Conservation (phyloP, 2,329 filamentous ascomycete species). For the Colletotrichum limetticola region DNA sequence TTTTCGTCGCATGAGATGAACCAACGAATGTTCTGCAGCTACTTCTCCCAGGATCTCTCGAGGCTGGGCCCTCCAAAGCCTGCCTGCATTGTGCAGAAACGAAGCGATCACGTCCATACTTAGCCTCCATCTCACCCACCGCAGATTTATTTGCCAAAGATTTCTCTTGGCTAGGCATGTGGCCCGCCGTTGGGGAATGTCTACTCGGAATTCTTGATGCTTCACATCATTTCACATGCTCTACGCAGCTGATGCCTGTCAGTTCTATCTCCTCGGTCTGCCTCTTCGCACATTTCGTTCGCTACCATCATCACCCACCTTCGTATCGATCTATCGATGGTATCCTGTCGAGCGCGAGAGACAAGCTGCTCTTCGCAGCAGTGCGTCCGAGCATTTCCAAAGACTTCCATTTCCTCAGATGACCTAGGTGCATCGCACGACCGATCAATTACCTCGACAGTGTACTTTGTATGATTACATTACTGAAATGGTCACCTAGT, state of each 20-base stretch:
- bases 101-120: not conserved
- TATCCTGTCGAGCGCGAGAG: not conserved
- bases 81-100: not conserved
- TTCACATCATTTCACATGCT: not conserved
- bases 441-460: too few species aligned
- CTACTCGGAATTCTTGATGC: not conserved
- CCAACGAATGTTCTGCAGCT: not conserved
- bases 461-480: not conserved
- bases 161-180: not conserved
- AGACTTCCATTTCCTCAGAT: not conserved
- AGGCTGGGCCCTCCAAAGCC: not conserved
- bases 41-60: not conserved
- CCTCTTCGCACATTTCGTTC: too few species aligned
- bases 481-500: not conserved
- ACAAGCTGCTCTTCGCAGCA: not conserved
- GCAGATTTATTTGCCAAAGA: not conserved
- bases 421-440: not conserved
- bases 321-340: not conserved
- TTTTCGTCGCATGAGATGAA: not conserved
- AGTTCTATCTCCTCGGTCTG: not conserved
- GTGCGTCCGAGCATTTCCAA: not conserved
- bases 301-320: too few species aligned
- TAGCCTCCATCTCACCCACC: not conserved
- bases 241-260: not conserved
- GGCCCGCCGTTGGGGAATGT: not conserved